Base-by-base conservation (phyloP, 2,329 filamentous ascomycete genomes). In the Grosmannia clavigera region DNA sequence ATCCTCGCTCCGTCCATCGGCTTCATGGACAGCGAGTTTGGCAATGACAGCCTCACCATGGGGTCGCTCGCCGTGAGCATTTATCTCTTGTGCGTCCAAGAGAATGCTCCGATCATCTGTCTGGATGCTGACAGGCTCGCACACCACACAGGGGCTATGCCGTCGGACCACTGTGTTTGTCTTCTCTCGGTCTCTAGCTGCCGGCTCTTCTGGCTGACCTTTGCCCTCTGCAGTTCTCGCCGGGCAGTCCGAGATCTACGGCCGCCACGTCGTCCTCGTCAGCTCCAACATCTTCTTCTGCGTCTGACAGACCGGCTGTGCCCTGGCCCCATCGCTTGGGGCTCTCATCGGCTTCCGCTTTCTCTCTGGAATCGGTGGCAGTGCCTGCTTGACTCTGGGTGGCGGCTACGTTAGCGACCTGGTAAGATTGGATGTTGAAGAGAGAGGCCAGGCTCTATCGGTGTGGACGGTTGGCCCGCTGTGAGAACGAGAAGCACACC, bases 181-280 rank as follows among this genome's bases (percentile, higher is more conserved):
- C 87, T 67, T 80, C 1, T 87, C 83, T 81, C 85, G 25, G 81
- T 82, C 0, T 84, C 66, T 79, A 2, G 73, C 70, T 3, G 71
- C 79, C 73, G 38, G 12, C 33, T 16, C 33, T 33, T 12, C 31
- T 60, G 14, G 40, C 11, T 43, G 12, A 43, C 40, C 40, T 43
- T 43, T 43, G 4, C 19, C 19, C 19, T 6, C 77, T 27, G 83
- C 40, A 82, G 78, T 65, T 40, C 62, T 66, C 3, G 64, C 63
- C 10, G 59, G 59, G 5, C 55, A 65, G 43, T 65, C 64, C 1
- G 65, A 66, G 33, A 35, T 65, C 51, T 66, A 65, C 53, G 65
- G 65, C 25, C 65, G 64, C n/a, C 52, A 63, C 31, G 88, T 91
- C 0, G 87, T 95, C 48, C 92, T 96, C 66, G 77, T 90, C 33